Evolutionary conservation across 23 red algal genomes (phyloP), one percentile per base, ranked within the genome.

Genomic region (Gracilaria domingensis): DNA sequence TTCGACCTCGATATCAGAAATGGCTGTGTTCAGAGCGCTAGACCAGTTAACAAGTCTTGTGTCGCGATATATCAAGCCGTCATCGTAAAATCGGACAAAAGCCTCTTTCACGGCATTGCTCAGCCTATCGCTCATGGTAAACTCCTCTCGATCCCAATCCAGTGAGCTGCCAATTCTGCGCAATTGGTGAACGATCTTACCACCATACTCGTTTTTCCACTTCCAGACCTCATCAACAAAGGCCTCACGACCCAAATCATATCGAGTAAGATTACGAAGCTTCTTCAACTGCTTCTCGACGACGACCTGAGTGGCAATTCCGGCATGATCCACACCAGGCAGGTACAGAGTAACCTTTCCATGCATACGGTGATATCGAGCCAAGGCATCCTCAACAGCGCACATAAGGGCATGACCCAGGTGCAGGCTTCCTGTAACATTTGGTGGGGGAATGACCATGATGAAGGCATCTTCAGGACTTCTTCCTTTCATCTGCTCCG

Each of bases 381-480:
- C 82, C 24, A 99, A 47, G 0, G 93, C 89, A 80, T 99, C 97
- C 61, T 99, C 74, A 47, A 99, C 93, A 23, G 97, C 86, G 44
- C 81, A 88, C 89, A 95, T 99, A 26, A 99, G 95, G 0, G 97
- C 88, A 83, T 99, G 97, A 29, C 97, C 97, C 51, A 99, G 86
- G 61, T 99, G 97, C 88, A 99, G 65, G 38, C 94, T 92, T 16
- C 97, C 97, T 47, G 97, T 99, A 4, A 99, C 97, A 67, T 99
- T 99, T 9, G 97, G 97, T 16, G 97, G 97, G 8, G 97, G 97
- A 53, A 99, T 99, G 12, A 99, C 97, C 94, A 99, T 99, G 7
- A 96, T 76, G 81, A 99, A 99, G 11, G 73, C 81, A 25, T 93
- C 83, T 16, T 94, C 86, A 26, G 66, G 59, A 21, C 57, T 23